Evolutionary conservation across 2,329 filamentous ascomycete genomes (phyloP), one percentile per base, ranked within the genome.

Genomic region (Talaromyces sp.): DNA sequence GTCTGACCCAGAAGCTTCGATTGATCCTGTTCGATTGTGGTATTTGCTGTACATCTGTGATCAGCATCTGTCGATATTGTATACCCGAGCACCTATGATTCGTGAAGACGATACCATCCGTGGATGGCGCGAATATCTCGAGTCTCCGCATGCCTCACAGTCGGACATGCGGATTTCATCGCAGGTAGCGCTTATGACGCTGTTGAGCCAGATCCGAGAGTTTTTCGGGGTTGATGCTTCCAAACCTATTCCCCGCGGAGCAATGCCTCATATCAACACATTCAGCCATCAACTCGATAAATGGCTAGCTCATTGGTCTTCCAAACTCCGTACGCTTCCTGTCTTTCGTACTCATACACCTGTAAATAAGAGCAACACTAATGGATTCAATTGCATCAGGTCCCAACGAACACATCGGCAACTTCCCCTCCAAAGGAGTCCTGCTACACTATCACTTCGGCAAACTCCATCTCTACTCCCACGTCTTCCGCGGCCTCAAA

Each of bases 371-470:
- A n/a, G n/a, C n/a, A n/a, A n/a, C n/a, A n/a, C n/a, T n/a, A n/a
- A n/a, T n/a, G n/a, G n/a, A n/a, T n/a, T n/a, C n/a, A 35, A 51
- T 22, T 15, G 2, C 31, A 28, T 3, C 21, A 60, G 59, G 17
- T 11, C 33, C 51, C 37, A 60, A 58, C 43, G 50, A 60, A 43
- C 55, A 62, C 21, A 63, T 80, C 5, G 73, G 75, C 2, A 70
- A 75, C n/a, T 80, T 79, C 61, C 78, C 78, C 1, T 70, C 74
- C 21, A 75, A 77, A 53, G 78, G 77, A 7, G 72, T 78, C 17
- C 69, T 70, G 28, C 65, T 80, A 21, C 77, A 80, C 61, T 78
- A 77, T 54, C 72, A 80, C 59, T 80, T 79, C 64, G 77, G 76
- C 5, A 74, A 77, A 57, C 67, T 80, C 1, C 77, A 79, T 48